Percentiles rank a stretch among this genome's conserved stretches.
phyloP scores from a whole-genome alignment of 768 basidiomycete genomes.

The Xerocomus spinulosus region DNA sequence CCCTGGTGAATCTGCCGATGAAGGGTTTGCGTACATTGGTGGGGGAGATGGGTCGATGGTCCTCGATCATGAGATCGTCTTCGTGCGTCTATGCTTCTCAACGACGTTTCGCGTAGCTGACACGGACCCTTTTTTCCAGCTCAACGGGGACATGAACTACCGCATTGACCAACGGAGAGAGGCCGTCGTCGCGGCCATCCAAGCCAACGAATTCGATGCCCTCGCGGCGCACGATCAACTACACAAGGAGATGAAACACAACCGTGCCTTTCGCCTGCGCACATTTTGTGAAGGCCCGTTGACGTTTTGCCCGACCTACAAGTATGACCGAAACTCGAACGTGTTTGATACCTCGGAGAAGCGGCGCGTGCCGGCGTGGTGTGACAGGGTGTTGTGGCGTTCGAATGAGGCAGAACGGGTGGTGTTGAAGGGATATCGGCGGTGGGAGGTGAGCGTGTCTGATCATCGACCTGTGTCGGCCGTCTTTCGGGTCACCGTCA shows the following conservation, averaged over 20 bases:
- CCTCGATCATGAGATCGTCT: slow-evolving; percentile 91
- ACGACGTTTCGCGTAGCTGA: slow-evolving; percentile 4
- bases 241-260: slow-evolving; percentile 79
- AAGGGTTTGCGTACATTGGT: slow-evolving; percentile 68
- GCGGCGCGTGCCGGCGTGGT: slow-evolving; percentile 89
- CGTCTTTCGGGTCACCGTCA: slow-evolving; percentile 69
- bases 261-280: slow-evolving; percentile 83
- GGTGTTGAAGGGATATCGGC: slow-evolving; percentile 60
- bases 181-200: slow-evolving; percentile 64
- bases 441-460: slow-evolving; percentile 85
- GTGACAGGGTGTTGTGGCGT: slow-evolving; percentile 87
- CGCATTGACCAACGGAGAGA: slow-evolving; percentile 93
- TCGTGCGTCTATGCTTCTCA: slow-evolving; percentile 41
- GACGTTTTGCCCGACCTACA: slow-evolving; percentile 88
- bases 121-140: slow-evolving; percentile 34
- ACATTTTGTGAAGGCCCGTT: slow-evolving; percentile 80
- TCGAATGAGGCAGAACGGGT: slow-evolving; percentile 55
- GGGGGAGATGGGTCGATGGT: slow-evolving; percentile 93
- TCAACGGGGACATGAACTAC: slow-evolving; percentile 96
- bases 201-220: slow-evolving; percentile 56
- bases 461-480: slow-evolving; percentile 90
- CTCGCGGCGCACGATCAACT: slow-evolving; percentile 84
- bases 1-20: slow-evolving; percentile 43
- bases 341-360: slow-evolving; percentile 90
- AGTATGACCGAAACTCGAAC: slow-evolving; percentile 77